Conservation (phyloP, 2,329 filamentous ascomycete species). For the Elsinoe perseae region DNA sequence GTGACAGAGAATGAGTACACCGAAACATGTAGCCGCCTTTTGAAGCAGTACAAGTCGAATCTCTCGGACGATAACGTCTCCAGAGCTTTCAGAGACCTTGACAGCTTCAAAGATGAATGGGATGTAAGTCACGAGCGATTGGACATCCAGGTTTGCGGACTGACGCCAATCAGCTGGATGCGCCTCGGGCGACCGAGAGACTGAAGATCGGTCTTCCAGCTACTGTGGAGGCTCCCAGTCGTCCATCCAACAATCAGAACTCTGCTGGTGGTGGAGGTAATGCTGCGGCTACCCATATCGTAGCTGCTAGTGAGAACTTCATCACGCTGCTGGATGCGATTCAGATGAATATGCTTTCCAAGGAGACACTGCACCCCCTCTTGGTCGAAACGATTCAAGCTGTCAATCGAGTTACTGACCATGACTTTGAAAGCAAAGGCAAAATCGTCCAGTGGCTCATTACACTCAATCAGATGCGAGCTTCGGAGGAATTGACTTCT, state of each 20-base stretch:
- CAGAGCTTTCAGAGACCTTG: conserved; percentile 77
- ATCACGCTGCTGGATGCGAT: conserved; percentile 96
- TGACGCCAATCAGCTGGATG: conserved; percentile 62
- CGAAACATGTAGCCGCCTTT: conserved; percentile 83
- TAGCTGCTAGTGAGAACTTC: conserved; percentile 94
- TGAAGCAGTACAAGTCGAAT: conserved; percentile 96
- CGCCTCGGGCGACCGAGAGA: conserved; percentile 85
- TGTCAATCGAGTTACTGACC: conserved; percentile 92
- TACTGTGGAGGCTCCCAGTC: conserved; percentile 58
- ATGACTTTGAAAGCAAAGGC: conserved; percentile 87
- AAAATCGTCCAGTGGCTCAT: conserved; percentile 99
- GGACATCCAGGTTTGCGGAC: not conserved
- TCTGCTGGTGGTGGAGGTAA: conserved; percentile 33
- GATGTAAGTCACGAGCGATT: conserved; percentile 53
- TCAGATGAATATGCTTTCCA: conserved; percentile 83
- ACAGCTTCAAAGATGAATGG: conserved; percentile 87
- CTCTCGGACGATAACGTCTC: conserved; percentile 84
- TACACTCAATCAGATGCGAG: conserved; percentile 93
- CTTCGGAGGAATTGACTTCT: conserved; percentile 80
- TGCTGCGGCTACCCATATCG: conserved; percentile 54
- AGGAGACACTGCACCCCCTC: conserved; percentile 91
- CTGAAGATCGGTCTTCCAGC: conserved; percentile 87
- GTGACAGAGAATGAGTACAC: conserved; percentile 88
- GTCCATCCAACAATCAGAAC: conserved; percentile 30
- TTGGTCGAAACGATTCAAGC: conserved; percentile 94